phyloP scores from a whole-genome alignment of 768 basidiomycete species.

The Collybia nuda region DNA sequence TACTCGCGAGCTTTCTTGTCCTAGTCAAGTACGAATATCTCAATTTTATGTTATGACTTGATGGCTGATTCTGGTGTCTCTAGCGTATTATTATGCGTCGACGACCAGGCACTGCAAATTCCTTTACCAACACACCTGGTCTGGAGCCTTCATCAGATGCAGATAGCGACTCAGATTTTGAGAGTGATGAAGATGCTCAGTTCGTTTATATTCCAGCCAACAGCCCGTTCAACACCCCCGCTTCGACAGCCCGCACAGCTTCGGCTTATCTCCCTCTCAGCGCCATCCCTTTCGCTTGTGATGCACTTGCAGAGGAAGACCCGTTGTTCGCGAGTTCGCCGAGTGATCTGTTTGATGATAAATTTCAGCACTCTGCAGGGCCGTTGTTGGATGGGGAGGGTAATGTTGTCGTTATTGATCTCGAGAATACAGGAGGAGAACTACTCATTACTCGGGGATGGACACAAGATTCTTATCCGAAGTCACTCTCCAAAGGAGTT shows the following conservation, averaged over 20 bases:
- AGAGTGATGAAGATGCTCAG: slow-evolving; percentile 26
- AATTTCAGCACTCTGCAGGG: not conserved
- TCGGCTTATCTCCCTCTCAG: slow-evolving; percentile 26
- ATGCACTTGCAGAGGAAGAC: slow-evolving; percentile 21
- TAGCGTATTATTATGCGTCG: slow-evolving; percentile 4
- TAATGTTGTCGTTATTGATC: slow-evolving; percentile 4
- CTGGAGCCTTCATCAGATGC: slow-evolving; percentile 14
- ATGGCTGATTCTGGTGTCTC: not conserved
- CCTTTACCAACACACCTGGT: slow-evolving; percentile 14
- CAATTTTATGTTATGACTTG: too few relatives aligned
- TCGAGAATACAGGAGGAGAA: not conserved
- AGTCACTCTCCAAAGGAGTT: too few relatives aligned
- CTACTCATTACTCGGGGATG: not conserved
- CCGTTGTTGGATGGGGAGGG: not conserved
- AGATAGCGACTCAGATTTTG: slow-evolving; percentile 8
- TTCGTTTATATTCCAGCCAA: slow-evolving; percentile 36
- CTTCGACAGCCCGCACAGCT: slow-evolving; percentile 21
- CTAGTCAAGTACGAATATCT: slow-evolving; percentile 4
- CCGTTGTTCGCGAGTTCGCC: slow-evolving; percentile 10
- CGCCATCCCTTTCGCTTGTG: slow-evolving; percentile 21
- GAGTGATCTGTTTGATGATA: slow-evolving; percentile 7
- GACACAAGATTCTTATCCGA: too few relatives aligned
- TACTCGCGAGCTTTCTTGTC: not conserved
- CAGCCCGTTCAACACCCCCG: slow-evolving; percentile 36
- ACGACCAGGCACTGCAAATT: slow-evolving; percentile 8